Evolutionary conservation across 495 filamentous ascomycete genomes (phyloP).

Genomic region (Neohortaea acidophila): DNA sequence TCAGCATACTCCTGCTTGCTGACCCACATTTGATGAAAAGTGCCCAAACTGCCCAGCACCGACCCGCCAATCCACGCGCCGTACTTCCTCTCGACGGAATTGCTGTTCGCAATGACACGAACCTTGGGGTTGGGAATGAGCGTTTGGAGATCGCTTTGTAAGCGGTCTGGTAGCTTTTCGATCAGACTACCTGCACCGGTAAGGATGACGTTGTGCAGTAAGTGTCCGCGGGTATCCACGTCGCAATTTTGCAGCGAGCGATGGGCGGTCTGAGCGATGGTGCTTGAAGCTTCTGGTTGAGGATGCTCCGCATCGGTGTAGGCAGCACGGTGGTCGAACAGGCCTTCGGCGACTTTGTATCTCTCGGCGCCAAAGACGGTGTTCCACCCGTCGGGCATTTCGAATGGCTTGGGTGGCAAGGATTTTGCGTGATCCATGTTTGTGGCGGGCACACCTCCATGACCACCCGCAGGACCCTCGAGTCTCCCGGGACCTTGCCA

Average conservation of each 20-base stretch:
- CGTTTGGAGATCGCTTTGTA: constrained; percentile 64
- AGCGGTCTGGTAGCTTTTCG: constrained; percentile 75
- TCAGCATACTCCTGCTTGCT: constrained; percentile 71
- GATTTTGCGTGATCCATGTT: constrained; percentile 53
- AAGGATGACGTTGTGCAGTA: constrained; percentile 82
- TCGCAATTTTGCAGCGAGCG: constrained; percentile 65
- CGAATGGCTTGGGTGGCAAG: constrained; percentile 68
- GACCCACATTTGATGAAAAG: constrained; percentile 97
- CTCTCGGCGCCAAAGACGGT: constrained; percentile 81
- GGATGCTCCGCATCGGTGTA: constrained; percentile 34
- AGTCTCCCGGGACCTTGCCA: constrained; percentile 73
- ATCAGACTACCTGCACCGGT: constrained; percentile 73
- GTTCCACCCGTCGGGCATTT: constrained; percentile 92
- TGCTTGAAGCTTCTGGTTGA: constrained; percentile 49
- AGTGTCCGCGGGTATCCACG: constrained; percentile 67
- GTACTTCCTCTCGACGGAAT: constrained; percentile 72
- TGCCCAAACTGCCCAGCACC: constrained; percentile 87
- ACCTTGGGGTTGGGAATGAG: constrained; percentile 71
- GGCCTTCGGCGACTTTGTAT: constrained; percentile 66
- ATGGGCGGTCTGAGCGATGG: constrained; percentile 64
- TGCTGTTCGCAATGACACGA: constrained; percentile 69
- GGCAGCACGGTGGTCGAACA: constrained; percentile 70
- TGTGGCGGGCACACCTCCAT: constrained; percentile 16
- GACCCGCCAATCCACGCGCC: constrained; percentile 93
- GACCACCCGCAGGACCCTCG: constrained; percentile 32